Base-by-base conservation (phyloP, 768 basidiomycete species). In the Lyophyllum atratum region DNA sequence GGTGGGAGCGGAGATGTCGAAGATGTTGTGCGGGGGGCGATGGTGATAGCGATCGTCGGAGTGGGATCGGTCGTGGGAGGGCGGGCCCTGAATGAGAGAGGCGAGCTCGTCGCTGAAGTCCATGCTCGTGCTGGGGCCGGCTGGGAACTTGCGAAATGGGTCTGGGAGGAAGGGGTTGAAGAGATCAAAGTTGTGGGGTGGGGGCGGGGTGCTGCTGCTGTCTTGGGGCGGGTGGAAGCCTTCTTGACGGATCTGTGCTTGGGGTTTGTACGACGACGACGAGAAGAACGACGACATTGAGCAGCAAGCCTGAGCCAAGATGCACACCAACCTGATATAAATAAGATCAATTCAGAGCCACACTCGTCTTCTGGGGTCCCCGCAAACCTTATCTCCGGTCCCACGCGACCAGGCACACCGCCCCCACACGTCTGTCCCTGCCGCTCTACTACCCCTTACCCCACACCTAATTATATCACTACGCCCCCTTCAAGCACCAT, bases 41-140 rank as follows among this genome's bases (percentile, higher is more conserved):
- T 40, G 39, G 25, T 66, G 63, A 33, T 58, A 63, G 55, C 65
- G 69, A 54, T 68, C 66, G 43, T 64, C 54, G 28, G 43, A 31
- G 17, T 54, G 33, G 12, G 50, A 34, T 28, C 52, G 49, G 43
- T 55, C 33, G 45, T 59, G 51, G 26, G 45, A 40, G 17, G 51
- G 24, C 21, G 43, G 43, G 3, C 53, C 56, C 43, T 62, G 66
- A 42, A 87, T 85, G 59, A 89, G 78, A 10, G 71, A 78, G 1
- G 83, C 86, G 31, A 90, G 81, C 60, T 91, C 90, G 70, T 90
- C 88, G 39, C 76, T 72, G 62, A 90, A 84, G 70, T 90, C 87
- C 68, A 82, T 78, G 34, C 57, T 55, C 22, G 55, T 49, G n/a
- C 52, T 64, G 54, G 67, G 55, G 40, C 54, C 57, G 5, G 72